Conservation (phyloP, 176 grass and related monocot species). For the Musa itinerans region DNA sequence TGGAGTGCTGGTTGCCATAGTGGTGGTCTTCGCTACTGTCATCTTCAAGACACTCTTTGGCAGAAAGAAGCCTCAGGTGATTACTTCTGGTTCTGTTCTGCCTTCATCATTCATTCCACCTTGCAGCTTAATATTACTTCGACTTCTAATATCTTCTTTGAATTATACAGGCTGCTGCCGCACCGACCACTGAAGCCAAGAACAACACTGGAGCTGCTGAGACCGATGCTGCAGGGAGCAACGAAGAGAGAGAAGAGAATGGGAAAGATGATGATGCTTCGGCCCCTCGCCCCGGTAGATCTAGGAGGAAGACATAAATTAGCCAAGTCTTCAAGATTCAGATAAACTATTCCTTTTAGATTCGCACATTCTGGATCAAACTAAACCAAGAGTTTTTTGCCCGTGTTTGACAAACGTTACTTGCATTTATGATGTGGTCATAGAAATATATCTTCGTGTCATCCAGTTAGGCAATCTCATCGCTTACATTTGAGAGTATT, state of each 20-base stretch:
- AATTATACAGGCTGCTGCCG: slow-evolving; percentile 30
- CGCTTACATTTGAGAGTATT: too few species aligned
- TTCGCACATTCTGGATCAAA: too few species aligned
- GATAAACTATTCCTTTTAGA: background rate
- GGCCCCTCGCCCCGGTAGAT: slow-evolving; percentile 38
- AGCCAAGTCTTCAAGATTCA: background rate
- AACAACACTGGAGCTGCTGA: slow-evolving; percentile 20
- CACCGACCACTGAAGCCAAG: slow-evolving; percentile 10
- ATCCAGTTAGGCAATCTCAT: too few species aligned
- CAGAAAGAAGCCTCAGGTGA: slow-evolving; percentile 60
- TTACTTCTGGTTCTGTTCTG: background rate
- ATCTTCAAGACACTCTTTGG: slow-evolving; percentile 59
- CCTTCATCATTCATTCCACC: background rate
- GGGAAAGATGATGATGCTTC: slow-evolving; percentile 34
- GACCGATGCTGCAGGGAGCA: slow-evolving; percentile 32
- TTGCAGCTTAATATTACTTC: background rate
- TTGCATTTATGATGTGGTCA: too few species aligned
- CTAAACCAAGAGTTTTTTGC: too few species aligned
- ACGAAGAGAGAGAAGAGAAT: slow-evolving; percentile 29
- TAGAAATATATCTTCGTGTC: too few species aligned
- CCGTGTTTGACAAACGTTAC: too few species aligned
- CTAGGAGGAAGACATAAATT: slow-evolving; percentile 47
- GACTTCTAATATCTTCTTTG: background rate
- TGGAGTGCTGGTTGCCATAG: slow-evolving; percentile 44
- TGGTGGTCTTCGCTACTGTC: slow-evolving; percentile 44